Base-by-base conservation (phyloP, 306 rosid species). In the Quercus alba region DNA sequence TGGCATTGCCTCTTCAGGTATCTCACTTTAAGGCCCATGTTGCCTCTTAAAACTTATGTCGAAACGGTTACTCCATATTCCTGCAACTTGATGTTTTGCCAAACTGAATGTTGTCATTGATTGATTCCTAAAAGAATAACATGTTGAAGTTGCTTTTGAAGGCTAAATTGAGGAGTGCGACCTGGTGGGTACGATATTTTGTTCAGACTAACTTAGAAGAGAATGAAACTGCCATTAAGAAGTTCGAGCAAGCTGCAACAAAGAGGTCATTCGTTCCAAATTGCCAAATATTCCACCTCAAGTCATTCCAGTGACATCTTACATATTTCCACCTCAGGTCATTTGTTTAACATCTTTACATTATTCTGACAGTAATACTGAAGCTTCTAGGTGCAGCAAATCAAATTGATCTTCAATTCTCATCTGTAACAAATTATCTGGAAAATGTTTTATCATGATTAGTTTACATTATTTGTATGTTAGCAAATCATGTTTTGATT, bases 81-180 rank as follows among this genome's bases (percentile, higher is more conserved):
- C 52, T 35, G 25, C 72, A 68, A 68, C 26, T 68, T 35, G 49
- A 66, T 30, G 72, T 68, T 68, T 20, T 68, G 72, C 72, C 26
- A 33, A 33, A 35, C 52, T 68, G 52, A 68, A 35, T 19, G 11
- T 63, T 13, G 72, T 68, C 51, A n/a, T 7, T 68, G 52, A 68
- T 19, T 68, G 72, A 38, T 68, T 33, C 52, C n/a, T n/a, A 18
- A 1, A 19, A 35, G 26, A 35, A 33, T 33, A 68, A 35, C 71
- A 68, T 7, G 72, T 25, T 9, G 49, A 33, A 12, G 61, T 57
- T 78, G 69, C 51, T 66, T 80, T 20, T 66, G 56, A 84, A 88
- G 94, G 97, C 97, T 62, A 92, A 92, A 88, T 80, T 90, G 90
- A 88, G 97, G 83, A 92, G 91, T 81, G 74, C 89, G 10, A 81